A percentile compares a stretch with the other conserved stretches of the same genome.
phyloP scores from a whole-genome alignment of 768 basidiomycete species.

The Phaffia tasmanica region DNA sequence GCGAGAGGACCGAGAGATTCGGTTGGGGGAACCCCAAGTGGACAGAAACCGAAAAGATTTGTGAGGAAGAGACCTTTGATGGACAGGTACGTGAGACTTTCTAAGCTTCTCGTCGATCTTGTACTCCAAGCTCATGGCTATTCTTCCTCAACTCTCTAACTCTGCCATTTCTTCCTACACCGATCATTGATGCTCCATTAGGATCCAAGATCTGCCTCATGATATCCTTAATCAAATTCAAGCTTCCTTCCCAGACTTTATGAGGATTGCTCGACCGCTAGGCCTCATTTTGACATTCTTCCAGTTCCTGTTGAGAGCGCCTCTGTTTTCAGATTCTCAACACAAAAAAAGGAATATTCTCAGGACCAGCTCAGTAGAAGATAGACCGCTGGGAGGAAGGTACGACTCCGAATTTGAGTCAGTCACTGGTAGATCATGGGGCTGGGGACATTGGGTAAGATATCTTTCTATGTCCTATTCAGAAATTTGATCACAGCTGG shows the following conservation, averaged over 20 bases:
- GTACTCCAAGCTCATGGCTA: not conserved
- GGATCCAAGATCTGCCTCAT: conserved; percentile 13
- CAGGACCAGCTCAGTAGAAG: not conserved
- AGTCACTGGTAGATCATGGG: not conserved
- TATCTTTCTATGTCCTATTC: not conserved
- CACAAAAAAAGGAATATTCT: conserved; percentile 10
- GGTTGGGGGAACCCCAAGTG: not conserved
- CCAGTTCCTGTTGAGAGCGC: conserved; percentile 24
- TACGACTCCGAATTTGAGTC: not conserved
- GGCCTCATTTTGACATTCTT: conserved; percentile 17
- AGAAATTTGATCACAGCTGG: not conserved
- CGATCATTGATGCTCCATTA: not conserved
- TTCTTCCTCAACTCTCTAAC: not conserved
- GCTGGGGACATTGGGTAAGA: conserved; percentile 6
- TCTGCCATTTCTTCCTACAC: not conserved
- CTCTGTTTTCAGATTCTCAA: not conserved
- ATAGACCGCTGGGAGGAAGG: not conserved
- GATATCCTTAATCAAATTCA: conserved; percentile 12
- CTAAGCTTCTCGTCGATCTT: not conserved
- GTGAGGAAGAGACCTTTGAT: conserved; percentile 14
- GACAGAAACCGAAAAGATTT: conserved; percentile 11
- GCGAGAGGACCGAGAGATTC: not conserved
- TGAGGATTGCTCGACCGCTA: conserved; percentile 15
- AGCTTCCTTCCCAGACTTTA: conserved; percentile 15
- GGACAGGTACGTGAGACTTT: conserved; percentile 10